Percentiles rank a stretch among this genome's conserved stretches.
These are phyloP conservation scores for Sparassis latifolia DNA, from an alignment of 1,284 basidiomycete species.

Conservation along the genomic window DNA sequence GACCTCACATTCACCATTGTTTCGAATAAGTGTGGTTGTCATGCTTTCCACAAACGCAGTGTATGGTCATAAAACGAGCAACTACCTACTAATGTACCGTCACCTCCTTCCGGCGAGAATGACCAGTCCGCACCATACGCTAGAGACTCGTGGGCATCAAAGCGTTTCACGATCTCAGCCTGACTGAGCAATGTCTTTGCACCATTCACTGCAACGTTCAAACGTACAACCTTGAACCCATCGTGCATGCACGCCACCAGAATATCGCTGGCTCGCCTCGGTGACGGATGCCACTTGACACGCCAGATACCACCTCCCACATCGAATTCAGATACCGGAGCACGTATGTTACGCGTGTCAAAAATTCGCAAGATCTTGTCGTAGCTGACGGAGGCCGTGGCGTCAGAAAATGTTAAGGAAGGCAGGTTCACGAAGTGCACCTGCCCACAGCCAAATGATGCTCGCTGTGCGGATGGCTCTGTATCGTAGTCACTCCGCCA, in stretches of 20 bases:
- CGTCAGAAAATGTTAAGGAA: background rate
- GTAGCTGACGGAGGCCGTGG: slow-evolving; percentile 53
- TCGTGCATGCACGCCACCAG: slow-evolving; percentile 96
- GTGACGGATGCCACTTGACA: slow-evolving; percentile 88
- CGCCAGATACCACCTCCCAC: slow-evolving; percentile 95
- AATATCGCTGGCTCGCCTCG: slow-evolving; percentile 56
- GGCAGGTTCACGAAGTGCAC: slow-evolving; percentile 32
- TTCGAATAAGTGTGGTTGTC: slow-evolving; percentile 5
- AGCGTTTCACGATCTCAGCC: slow-evolving; percentile 48
- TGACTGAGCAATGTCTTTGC: slow-evolving; percentile 7
- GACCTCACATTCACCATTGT: too few species aligned
- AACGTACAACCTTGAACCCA: slow-evolving; percentile 81
- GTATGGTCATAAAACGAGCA: slow-evolving; percentile 96
- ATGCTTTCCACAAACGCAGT: slow-evolving; percentile 78
- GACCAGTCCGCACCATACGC: slow-evolving; percentile 98
- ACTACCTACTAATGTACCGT: slow-evolving; percentile 64
- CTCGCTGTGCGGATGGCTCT: slow-evolving; percentile 75
- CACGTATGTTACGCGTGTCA: slow-evolving; percentile 67
- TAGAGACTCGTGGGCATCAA: slow-evolving; percentile 77
- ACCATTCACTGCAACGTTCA: slow-evolving; percentile 26
- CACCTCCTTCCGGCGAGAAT: slow-evolving; percentile 28
- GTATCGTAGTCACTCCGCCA: slow-evolving; percentile 90
- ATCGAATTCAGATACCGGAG: slow-evolving; percentile 54
- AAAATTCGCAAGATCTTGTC: slow-evolving; percentile 80
- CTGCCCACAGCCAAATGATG: slow-evolving; percentile 89